These are phyloP conservation scores for Vitis vinifera DNA, from an alignment of 164 flowering plant species.

Conservation along the genomic window ASM3070453v1 NC_081820.1:22993001-22993500, in stretches of 20 bases:
- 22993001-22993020: no score
- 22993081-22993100: no score
- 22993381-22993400: conserved; percentile 69
- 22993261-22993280: conserved; percentile 74
- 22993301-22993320: conserved; percentile 69
- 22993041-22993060: no score
- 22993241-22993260: conserved; percentile 70
- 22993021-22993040: no score
- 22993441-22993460: conserved; percentile 73
- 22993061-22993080: no score
- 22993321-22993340: conserved; percentile 80
- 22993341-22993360: conserved; percentile 68
- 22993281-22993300: conserved; percentile 75
- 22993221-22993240: conserved; percentile 11
- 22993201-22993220: background rate
- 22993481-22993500: conserved; percentile 68
- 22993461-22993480: conserved; percentile 51
- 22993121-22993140: no score
- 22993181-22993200: no score
- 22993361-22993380: conserved; percentile 68
- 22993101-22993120: no score
- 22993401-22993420: conserved; percentile 66
- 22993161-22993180: no score
- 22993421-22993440: conserved; percentile 79
- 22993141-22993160: no score